These are phyloP conservation scores for Cryoendolithus antarcticus DNA, from an alignment of 2,329 filamentous ascomycete species.

Conservation along the genomic window DNA sequence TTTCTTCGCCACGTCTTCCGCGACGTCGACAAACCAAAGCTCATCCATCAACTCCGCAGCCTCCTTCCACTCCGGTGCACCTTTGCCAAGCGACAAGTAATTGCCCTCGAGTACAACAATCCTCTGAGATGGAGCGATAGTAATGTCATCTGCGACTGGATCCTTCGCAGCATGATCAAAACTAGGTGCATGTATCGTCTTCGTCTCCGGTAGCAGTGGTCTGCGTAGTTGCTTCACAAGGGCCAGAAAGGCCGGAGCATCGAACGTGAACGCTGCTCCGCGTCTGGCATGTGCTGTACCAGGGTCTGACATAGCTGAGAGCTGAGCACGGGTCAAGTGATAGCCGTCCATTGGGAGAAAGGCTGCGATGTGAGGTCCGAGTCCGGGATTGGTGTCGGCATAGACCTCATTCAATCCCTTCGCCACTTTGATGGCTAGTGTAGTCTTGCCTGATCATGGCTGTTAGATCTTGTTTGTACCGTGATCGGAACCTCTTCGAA, in stretches of 20 bases:
- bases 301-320: slow-evolving; percentile 72
- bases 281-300: slow-evolving; percentile 63
- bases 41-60: slow-evolving; percentile 59
- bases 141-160: slow-evolving; percentile 56
- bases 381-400: slow-evolving; percentile 26
- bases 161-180: slow-evolving; percentile 78
- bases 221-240: slow-evolving; percentile 55
- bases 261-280: slow-evolving; percentile 93
- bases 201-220: slow-evolving; percentile 41
- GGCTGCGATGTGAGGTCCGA: slow-evolving; percentile 43
- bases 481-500: background rate
- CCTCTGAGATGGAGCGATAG: slow-evolving; percentile 48
- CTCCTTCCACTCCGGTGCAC: slow-evolving; percentile 53
- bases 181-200: slow-evolving; percentile 57
- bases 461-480: background rate
- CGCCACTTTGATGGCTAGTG: slow-evolving; percentile 59
- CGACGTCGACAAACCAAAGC: slow-evolving; percentile 68
- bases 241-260: slow-evolving; percentile 56
- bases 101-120: slow-evolving; percentile 69
- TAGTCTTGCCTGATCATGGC: slow-evolving; percentile 52
- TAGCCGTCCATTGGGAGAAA: slow-evolving; percentile 94
- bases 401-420: slow-evolving; percentile 55
- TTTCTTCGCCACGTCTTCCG: slow-evolving; percentile 55
- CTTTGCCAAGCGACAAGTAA: slow-evolving; percentile 56
- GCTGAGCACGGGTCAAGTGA: slow-evolving; percentile 71